A percentile compares a stretch with the other conserved stretches of the same genome.
Evolutionary conservation across 768 basidiomycete species (phyloP).

Genomic region (Dentipellis fragilis): DNA sequence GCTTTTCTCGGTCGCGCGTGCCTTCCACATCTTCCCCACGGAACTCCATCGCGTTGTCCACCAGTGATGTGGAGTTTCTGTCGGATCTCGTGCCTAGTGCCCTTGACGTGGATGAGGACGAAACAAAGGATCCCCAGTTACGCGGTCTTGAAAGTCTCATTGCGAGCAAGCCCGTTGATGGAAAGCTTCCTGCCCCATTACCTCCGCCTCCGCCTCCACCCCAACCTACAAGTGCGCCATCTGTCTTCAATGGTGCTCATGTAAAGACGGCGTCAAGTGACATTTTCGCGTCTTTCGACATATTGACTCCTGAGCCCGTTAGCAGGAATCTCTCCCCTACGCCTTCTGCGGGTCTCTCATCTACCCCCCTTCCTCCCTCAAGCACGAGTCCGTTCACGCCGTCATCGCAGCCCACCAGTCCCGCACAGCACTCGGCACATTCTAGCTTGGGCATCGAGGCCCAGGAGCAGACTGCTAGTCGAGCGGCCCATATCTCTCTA

Average conservation of each 20-base stretch:
- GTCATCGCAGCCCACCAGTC: background rate
- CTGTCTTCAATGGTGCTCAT: background rate
- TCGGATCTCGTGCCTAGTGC: conserved; percentile 55
- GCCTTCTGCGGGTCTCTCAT: background rate
- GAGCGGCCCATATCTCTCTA: background rate
- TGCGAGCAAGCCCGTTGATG: conserved; percentile 27
- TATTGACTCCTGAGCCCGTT: background rate
- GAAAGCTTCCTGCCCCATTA: conserved; percentile 7
- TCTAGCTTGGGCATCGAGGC: background rate
- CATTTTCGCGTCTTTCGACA: background rate
- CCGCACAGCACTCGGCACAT: background rate
- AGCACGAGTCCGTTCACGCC: background rate
- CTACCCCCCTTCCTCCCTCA: background rate
- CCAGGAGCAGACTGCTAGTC: background rate
- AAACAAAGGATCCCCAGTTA: conserved; percentile 24
- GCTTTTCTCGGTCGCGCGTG: conserved; percentile 50
- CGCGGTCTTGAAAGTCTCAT: conserved; percentile 32
- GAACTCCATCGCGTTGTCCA: conserved; percentile 60
- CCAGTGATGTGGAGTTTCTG: conserved; percentile 76
- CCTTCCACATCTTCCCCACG: conserved; percentile 27
- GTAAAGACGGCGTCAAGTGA: background rate
- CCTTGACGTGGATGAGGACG: conserved; percentile 28
- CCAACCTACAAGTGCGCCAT: background rate
- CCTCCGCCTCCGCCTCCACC: conserved; percentile 4
- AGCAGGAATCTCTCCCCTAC: background rate